Percentiles rank a stretch among this genome's conserved stretches.
These are phyloP conservation scores for Mimosa bimucronata DNA, from an alignment of 306 rosid genomes.

Conservation along the genomic window DNA sequence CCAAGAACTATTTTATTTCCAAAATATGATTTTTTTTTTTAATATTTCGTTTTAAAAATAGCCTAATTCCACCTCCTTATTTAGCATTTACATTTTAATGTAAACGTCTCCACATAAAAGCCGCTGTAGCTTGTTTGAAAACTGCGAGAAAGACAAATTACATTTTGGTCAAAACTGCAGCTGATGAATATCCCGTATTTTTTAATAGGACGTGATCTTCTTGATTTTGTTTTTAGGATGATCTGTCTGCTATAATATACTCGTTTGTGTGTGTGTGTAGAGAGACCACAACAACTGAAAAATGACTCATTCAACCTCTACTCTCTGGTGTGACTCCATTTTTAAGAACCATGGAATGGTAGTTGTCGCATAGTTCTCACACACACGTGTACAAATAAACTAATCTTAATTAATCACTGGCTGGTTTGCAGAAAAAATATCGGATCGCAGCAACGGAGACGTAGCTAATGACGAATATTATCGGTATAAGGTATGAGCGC, in stretches of 20 bases:
- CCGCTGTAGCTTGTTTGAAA: too few species aligned
- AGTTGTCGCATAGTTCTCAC: not conserved
- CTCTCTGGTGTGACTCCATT: not conserved
- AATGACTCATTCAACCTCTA: not conserved
- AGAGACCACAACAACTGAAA: too few species aligned
- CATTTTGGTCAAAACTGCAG: too few species aligned
- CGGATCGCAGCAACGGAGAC: slow-evolving; percentile 50
- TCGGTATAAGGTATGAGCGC: slow-evolving; percentile 47
- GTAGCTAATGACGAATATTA: slow-evolving; percentile 51
- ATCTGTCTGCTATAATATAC: too few species aligned
- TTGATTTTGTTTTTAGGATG: too few species aligned
- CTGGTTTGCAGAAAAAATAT: slow-evolving; percentile 45
- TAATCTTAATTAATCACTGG: not conserved
- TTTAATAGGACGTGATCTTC: too few species aligned
- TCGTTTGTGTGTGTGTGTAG: too few species aligned
- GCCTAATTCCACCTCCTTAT: not conserved
- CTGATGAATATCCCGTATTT: too few species aligned
- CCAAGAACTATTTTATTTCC: too few species aligned
- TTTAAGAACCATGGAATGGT: not conserved
- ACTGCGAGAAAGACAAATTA: not conserved
- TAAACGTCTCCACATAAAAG: not conserved
- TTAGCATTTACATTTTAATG: too few species aligned
- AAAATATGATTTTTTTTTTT: too few species aligned
- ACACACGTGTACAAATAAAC: not conserved
- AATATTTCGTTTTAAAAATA: too few species aligned